phyloP scores from a whole-genome alignment of 805 yeast species.

The Zygotorulaspora chibaensis region DNA sequence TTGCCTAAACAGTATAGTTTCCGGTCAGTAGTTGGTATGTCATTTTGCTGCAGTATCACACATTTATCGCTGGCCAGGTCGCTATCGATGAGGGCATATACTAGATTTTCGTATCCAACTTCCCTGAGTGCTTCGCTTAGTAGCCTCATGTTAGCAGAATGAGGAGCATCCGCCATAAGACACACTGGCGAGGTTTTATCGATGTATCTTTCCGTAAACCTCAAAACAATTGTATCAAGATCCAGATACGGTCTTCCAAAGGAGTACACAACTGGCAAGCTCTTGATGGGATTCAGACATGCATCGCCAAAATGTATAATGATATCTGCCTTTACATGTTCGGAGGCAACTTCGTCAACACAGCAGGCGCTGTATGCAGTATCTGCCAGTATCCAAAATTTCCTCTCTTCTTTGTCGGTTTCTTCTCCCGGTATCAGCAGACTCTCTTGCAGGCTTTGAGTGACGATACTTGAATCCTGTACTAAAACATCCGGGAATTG shows the following conservation, averaged over 20 bases:
- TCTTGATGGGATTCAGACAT: slow-evolving; percentile 74
- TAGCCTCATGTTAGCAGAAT: slow-evolving; percentile 43
- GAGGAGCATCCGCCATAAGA: slow-evolving; percentile 73
- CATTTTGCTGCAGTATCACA: slow-evolving; percentile 31
- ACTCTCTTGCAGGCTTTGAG: slow-evolving; percentile 46
- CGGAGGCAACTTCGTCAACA: slow-evolving; percentile 94
- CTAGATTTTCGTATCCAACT: slow-evolving; percentile 34
- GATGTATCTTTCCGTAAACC: slow-evolving; percentile 42
- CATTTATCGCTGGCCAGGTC: slow-evolving; percentile 33
- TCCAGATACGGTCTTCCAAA: slow-evolving; percentile 67
- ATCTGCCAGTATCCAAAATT: slow-evolving; percentile 84
- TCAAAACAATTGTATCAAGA: slow-evolving; percentile 33
- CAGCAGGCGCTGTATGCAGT: slow-evolving; percentile 95
- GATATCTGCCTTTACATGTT: slow-evolving; percentile 79
- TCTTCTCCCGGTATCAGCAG: slow-evolving; percentile 17
- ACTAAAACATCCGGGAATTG: slow-evolving; percentile 87
- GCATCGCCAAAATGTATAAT: slow-evolving; percentile 95
- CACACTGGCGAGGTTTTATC: slow-evolving; percentile 44
- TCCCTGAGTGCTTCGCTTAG: slow-evolving; percentile 37
- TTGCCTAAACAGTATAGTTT: slow-evolving; percentile 33
- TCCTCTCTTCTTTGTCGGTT: slow-evolving; percentile 22
- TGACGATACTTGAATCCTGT: slow-evolving; percentile 71
- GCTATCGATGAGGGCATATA: slow-evolving; percentile 40
- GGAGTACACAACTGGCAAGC: slow-evolving; percentile 71
- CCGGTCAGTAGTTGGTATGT: slow-evolving; percentile 3